Percentiles rank a stretch among this genome's conserved stretches.
These are phyloP conservation scores for Perkinsus chesapeaki DNA, from an alignment of 169 alveolate species.

Conservation along the genomic window DNA sequence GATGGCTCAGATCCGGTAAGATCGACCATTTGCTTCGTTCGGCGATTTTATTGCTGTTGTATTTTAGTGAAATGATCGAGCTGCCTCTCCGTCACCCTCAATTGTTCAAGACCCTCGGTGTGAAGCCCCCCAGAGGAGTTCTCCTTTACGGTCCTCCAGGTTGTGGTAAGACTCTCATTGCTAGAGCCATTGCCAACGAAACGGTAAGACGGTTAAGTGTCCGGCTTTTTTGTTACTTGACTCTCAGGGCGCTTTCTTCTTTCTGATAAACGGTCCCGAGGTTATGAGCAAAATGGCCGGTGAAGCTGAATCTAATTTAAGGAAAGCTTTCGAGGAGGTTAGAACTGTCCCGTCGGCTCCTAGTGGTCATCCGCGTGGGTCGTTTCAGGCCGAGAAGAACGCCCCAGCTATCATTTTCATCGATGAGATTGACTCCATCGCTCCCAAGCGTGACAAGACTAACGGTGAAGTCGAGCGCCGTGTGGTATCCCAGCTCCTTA, in stretches of 20 bases:
- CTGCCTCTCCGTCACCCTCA: slow-evolving; percentile 98
- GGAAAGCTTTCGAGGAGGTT: slow-evolving; percentile 90
- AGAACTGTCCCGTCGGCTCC: not conserved
- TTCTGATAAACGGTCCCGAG: slow-evolving; percentile 94
- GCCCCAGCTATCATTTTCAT: slow-evolving; percentile 99
- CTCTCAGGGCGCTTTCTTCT: slow-evolving; percentile 90
- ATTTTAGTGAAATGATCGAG: slow-evolving; percentile 90
- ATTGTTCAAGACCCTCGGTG: slow-evolving; percentile 96
- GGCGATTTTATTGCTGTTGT: not conserved
- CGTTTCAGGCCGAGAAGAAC: slow-evolving; percentile 86
- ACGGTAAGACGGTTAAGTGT: too few species aligned
- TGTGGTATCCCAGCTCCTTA: slow-evolving; percentile 95
- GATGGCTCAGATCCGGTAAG: slow-evolving; percentile 89
- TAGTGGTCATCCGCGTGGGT: not conserved
- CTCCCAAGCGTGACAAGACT: slow-evolving; percentile 98
- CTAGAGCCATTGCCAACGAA: slow-evolving; percentile 99
- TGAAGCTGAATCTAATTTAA: slow-evolving; percentile 95
- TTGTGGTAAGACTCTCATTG: slow-evolving; percentile 98
- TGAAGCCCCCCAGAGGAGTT: slow-evolving; percentile 99
- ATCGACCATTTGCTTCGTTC: slow-evolving; percentile 45
- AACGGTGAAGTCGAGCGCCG: slow-evolving; percentile 99
- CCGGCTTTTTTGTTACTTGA: not conserved
- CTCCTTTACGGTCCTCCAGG: slow-evolving; percentile 99
- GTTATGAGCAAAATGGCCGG: slow-evolving; percentile 98
- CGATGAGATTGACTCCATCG: slow-evolving; percentile 99